Base-by-base conservation (phyloP, 2,329 filamentous ascomycete genomes). In the Aspergillus amoenus region DNA sequence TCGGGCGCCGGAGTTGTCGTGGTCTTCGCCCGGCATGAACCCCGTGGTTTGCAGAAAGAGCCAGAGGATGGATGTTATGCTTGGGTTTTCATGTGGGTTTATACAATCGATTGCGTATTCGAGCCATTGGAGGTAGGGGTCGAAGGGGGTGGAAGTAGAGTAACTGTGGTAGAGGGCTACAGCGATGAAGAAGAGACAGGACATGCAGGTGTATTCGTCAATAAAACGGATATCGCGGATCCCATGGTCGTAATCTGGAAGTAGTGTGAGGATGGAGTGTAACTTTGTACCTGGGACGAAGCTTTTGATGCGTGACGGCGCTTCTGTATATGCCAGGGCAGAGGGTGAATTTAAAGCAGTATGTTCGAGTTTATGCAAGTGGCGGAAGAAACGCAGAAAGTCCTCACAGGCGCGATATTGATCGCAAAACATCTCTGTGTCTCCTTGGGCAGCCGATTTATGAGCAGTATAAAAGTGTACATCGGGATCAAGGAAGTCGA, bases 221-320 rank as follows among this genome's bases (percentile, higher is more conserved):
- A 71, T 70, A 42, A 69, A 71, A 8, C 68, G 65, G 40, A 71
- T 61, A 53, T 70, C 69, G 13, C 67, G 65, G 43, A 71, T 70
- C 4, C 69, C 69, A 40, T 67, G 69, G 42, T 71, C 68, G 37
- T 71, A 69, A 27, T 70, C 68, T 2, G 68, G 68, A 21, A 70
- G 61, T 39, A 64, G 64, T 3, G 69, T 69, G 8, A 71, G 58
- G 6, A 68, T 65, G 13, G 63, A 59, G 59, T 69, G 66, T 22
- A 71, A 48, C n/a, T 58, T 63, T 7, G 68, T 67, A 7, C 62
- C 64, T 3, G 61, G 49, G 41, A 56, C 43, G 49, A 71, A 69
- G 22, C 61, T 59, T 44, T 62, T 63, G 52, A 6, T 43, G 21
- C 61, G 63, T 1, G 27, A 46, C 17, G 59, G 22, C 5, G 55